phyloP scores from a whole-genome alignment of 805 yeast genomes.

The Naumovozyma dairenensis region DNA sequence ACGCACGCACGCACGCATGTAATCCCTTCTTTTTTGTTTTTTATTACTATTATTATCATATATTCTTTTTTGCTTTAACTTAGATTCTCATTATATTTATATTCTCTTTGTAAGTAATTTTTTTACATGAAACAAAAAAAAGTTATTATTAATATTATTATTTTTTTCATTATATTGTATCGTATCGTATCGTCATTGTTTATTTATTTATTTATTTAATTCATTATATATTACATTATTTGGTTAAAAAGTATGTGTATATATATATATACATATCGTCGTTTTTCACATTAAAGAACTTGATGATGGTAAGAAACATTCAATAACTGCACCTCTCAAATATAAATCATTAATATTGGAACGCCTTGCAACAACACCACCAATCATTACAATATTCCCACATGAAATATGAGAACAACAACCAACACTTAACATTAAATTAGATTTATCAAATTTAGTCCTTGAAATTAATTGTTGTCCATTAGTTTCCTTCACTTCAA shows the following conservation, averaged over 20 bases:
- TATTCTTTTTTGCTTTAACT: not conserved
- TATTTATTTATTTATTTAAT: not conserved
- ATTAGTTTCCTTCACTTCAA: not conserved
- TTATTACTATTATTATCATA: not conserved
- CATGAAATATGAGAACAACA: constrained; percentile 1
- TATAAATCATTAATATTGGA: constrained; percentile 8
- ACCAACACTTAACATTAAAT: not conserved
- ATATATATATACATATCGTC: not conserved
- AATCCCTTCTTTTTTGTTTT: not conserved
- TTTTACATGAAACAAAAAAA: not conserved
- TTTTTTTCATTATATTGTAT: too few relatives aligned
- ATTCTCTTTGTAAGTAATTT: not conserved
- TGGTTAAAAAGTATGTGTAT: too few relatives aligned
- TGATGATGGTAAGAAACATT: constrained; percentile 17
- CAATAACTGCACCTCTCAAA: constrained; percentile 21
- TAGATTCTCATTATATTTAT: not conserved
- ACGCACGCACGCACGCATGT: too few relatives aligned
- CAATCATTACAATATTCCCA: constrained; percentile 15
- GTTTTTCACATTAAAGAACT: constrained; percentile 12
- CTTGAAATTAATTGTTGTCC: not conserved
- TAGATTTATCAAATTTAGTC: not conserved
- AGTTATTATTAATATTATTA: too few relatives aligned
- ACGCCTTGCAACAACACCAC: constrained; percentile 19
- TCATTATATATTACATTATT: not conserved
- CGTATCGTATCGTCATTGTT: not conserved